Conservation (phyloP, 345 rosid genomes). For the Kernera saxatilis region DNA sequence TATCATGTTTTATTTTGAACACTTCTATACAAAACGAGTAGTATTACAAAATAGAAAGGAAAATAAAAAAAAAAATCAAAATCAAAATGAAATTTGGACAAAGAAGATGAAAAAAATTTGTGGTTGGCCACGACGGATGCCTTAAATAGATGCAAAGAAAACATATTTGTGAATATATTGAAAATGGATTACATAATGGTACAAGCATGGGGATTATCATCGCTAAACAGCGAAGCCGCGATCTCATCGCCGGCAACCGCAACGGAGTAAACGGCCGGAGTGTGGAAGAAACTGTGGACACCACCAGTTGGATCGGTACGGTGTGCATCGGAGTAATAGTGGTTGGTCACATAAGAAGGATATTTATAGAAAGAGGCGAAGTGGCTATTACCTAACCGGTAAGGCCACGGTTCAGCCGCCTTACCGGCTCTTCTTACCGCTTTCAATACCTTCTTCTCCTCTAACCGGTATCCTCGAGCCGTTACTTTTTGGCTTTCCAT, state of each 20-base stretch:
- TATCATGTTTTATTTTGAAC: not conserved
- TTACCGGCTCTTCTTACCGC: conserved; percentile 68
- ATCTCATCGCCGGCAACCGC: conserved; percentile 84
- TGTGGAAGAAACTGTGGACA: conserved; percentile 69
- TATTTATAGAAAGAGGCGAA: conserved; percentile 78
- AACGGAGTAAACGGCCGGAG: conserved; percentile 71
- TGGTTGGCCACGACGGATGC: not conserved
- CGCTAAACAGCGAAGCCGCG: conserved; percentile 79
- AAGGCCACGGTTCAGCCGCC: conserved; percentile 94
- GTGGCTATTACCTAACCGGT: conserved; percentile 61
- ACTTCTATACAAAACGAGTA: not conserved
- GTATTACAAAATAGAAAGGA: not conserved
- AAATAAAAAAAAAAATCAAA: not conserved
- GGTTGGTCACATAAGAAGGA: conserved; percentile 66
- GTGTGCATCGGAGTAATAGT: conserved; percentile 55
- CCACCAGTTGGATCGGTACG: conserved; percentile 37
- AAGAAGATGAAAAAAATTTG: not conserved
- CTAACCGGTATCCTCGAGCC: conserved; percentile 49
- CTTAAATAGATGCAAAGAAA: not conserved
- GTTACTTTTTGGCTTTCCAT: conserved; percentile 83
- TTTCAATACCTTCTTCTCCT: conserved; percentile 67
- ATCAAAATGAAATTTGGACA: not conserved
- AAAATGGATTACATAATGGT: conserved; percentile 46
- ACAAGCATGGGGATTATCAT: conserved; percentile 90
- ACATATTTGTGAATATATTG: not conserved